Evolutionary conservation across 805 yeast genomes (phyloP).

Genomic region (Kurtzmaniella cleridarum): DNA sequence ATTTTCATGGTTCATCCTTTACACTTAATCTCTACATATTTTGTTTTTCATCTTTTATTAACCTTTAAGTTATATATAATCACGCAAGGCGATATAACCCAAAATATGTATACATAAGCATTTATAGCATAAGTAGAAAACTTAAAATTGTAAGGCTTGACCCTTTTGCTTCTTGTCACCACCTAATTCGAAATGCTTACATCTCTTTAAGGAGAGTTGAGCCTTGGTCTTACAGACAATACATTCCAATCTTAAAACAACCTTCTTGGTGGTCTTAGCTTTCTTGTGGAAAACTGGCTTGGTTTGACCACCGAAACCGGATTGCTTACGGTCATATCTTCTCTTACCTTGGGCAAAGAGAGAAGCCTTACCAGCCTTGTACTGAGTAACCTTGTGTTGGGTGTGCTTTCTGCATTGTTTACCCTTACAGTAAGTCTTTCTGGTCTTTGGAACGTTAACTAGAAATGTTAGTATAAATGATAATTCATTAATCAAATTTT

Average conservation of each 20-base stretch:
- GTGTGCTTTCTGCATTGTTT: constrained; percentile 99
- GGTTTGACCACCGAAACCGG: constrained; percentile 99
- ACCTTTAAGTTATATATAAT: too few relatives aligned
- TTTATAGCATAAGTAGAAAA: constrained; percentile 9
- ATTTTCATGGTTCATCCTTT: too few relatives aligned
- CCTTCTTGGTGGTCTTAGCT: constrained; percentile 99
- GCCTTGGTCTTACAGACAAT: constrained; percentile 97
- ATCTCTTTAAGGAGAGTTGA: constrained; percentile 97
- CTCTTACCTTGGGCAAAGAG: constrained; percentile 99
- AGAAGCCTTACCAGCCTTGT: constrained; percentile 99
- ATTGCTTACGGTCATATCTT: constrained; percentile 99
- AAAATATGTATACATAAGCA: too few relatives aligned
- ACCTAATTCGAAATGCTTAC: constrained; percentile 99
- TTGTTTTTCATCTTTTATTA: too few relatives aligned
- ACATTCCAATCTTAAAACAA: constrained; percentile 99
- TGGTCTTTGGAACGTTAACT: constrained; percentile 99
- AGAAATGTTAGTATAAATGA: constrained; percentile 18
- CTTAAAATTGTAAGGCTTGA: constrained; percentile 98
- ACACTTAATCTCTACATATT: too few relatives aligned
- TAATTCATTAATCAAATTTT: constrained; percentile 16
- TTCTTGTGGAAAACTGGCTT: constrained; percentile 99
- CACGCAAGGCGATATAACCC: too few relatives aligned
- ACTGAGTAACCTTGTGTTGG: constrained; percentile 99
- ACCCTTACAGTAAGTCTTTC: constrained; percentile 99
- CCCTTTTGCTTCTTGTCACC: constrained; percentile 99